Conservation (phyloP, 2,329 filamentous ascomycete species). For the Aspergillus jensenii region DNA sequence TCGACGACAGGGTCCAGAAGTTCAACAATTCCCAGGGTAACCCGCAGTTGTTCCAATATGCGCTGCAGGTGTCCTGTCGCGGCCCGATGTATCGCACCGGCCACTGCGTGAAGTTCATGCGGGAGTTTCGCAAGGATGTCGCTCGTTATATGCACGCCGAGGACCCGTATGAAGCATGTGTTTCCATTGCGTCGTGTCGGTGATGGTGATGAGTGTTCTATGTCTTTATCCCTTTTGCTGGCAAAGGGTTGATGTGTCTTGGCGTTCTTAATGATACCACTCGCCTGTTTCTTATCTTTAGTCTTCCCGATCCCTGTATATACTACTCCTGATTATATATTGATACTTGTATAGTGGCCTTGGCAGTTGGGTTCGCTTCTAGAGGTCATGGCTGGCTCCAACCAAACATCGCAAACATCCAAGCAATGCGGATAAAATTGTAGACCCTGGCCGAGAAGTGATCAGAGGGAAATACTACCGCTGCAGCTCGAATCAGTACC, state of each 20-base stretch:
- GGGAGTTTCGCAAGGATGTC: conserved; percentile 10
- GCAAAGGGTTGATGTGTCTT: neutral
- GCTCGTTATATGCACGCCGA: conserved; percentile 12
- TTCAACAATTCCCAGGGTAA: conserved; percentile 8
- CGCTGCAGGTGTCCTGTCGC: conserved; percentile 16
- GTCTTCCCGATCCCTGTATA: neutral
- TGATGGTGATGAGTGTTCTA: neutral
- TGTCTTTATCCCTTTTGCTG: neutral
- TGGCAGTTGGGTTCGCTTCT: no score
- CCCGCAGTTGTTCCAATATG: conserved; percentile 16
- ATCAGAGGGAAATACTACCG: no score
- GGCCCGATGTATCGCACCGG: conserved; percentile 7
- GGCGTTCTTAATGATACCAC: neutral
- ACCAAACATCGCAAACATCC: no score
- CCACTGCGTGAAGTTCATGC: conserved; percentile 16
- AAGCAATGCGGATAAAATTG: no score
- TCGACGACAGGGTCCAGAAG: conserved; percentile 13
- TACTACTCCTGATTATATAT: neutral
- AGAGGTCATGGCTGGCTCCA: no score
- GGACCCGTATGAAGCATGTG: conserved; percentile 16
- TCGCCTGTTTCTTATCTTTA: neutral
- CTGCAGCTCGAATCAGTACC: no score
- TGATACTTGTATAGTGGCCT: no score
- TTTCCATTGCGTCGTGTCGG: conserved; percentile 2
- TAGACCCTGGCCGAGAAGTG: no score